Conservation (phyloP, 176 grass and related monocot genomes). For the Melocanna baccifera region DNA sequence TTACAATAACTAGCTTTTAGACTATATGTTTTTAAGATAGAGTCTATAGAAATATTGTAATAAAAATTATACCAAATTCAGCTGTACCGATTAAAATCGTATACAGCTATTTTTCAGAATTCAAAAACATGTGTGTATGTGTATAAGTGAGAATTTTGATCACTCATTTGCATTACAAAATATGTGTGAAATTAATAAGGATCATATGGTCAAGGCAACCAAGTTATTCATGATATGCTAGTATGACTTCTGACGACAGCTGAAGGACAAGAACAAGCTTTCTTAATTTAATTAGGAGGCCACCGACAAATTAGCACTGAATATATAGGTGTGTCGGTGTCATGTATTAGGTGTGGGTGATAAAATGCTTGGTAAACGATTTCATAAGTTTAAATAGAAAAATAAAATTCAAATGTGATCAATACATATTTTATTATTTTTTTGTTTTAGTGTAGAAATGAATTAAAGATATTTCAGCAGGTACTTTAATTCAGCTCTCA, state of each 20-base stretch:
- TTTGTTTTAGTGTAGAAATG: not conserved
- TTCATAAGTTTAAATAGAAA: not conserved
- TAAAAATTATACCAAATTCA: too few species aligned
- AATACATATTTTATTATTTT: not conserved
- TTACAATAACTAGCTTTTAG: too few species aligned
- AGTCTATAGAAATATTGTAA: too few species aligned
- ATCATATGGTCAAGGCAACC: not conserved
- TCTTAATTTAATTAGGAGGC: slow-evolving; percentile 21
- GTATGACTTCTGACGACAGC: slow-evolving; percentile 22
- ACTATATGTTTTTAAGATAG: too few species aligned
- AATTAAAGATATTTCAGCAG: not conserved
- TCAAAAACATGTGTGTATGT: too few species aligned
- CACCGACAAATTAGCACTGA: slow-evolving; percentile 10
- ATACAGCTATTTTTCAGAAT: too few species aligned
- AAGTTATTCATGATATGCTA: not conserved
- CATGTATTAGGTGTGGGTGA: not conserved
- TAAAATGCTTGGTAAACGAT: not conserved
- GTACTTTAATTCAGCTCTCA: not conserved
- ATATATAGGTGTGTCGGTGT: not conserved
- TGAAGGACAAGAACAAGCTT: slow-evolving; percentile 32
- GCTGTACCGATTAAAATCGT: too few species aligned
- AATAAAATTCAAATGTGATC: not conserved
- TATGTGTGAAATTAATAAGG: not conserved
- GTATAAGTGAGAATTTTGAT: not conserved
- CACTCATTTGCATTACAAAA: not conserved